Percentiles rank a stretch among this genome's conserved stretches.
These are phyloP conservation scores for Colletotrichum karsti DNA, from an alignment of 2,329 filamentous ascomycete species.

Conservation along the genomic window DNA sequence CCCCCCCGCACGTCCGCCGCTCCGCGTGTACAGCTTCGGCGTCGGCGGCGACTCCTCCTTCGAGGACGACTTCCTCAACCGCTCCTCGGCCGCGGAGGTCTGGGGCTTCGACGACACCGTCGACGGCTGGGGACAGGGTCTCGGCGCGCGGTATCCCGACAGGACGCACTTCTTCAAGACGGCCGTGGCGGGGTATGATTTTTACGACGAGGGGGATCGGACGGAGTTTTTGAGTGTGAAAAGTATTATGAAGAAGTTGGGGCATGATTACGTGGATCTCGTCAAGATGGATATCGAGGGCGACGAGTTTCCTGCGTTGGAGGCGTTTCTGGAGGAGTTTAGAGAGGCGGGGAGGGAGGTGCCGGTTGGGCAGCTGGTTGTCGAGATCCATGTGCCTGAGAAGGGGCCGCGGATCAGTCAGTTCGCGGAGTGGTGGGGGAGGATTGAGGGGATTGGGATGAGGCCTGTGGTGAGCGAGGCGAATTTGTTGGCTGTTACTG, in stretches of 20 bases:
- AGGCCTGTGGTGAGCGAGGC: not conserved
- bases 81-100: slow-evolving; percentile 39
- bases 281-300: slow-evolving; percentile 49
- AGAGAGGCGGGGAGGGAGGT: not conserved
- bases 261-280: slow-evolving; percentile 46
- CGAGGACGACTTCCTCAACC: slow-evolving; percentile 36
- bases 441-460: not conserved
- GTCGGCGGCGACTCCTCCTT: slow-evolving; percentile 44
- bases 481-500: not conserved
- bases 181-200: not conserved
- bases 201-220: not conserved
- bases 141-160: not conserved
- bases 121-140: slow-evolving; percentile 34
- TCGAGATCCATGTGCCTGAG: slow-evolving; percentile 20
- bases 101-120: slow-evolving; percentile 48
- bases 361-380: slow-evolving; percentile 20
- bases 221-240: slow-evolving; percentile 36
- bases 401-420: not conserved
- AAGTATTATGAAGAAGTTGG: slow-evolving; percentile 44
- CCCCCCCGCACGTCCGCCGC: slow-evolving; percentile 33
- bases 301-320: slow-evolving; percentile 38
- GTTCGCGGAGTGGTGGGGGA: not conserved
- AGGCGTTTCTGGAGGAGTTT: not conserved
- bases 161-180: not conserved
- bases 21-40: slow-evolving; percentile 47